These are phyloP conservation scores for Trichosporon sp. DNA, from an alignment of 1,284 basidiomycete species.

Conservation along the genomic window DNA sequence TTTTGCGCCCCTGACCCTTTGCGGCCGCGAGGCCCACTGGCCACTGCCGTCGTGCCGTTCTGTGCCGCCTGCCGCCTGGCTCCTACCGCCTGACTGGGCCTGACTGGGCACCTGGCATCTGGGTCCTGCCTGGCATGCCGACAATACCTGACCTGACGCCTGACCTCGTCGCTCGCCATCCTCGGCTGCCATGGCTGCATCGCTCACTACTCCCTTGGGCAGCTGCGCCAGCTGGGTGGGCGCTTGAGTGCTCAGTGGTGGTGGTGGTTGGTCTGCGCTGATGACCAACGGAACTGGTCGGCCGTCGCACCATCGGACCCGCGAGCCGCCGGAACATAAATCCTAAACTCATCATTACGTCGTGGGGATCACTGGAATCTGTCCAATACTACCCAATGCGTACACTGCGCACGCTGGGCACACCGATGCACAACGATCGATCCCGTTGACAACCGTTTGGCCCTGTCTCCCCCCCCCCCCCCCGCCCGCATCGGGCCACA, in stretches of 20 bases:
- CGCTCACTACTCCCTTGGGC: not conserved
- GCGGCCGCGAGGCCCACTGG: not conserved
- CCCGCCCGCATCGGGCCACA: not conserved
- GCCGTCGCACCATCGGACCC: not conserved
- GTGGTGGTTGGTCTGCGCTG: no score
- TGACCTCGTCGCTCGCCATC: conserved; percentile 11
- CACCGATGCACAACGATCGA: not conserved
- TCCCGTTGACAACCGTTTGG: not conserved
- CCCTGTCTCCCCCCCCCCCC: no score
- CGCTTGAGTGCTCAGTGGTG: no score
- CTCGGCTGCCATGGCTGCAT: not conserved
- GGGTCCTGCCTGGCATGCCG: not conserved
- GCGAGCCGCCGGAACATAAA: conserved; percentile 8
- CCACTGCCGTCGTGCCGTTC: not conserved
- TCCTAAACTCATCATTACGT: conserved; percentile 10
- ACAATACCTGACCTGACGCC: not conserved
- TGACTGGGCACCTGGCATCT: not conserved
- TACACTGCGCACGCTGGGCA: not conserved
- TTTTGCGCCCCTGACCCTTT: not conserved
- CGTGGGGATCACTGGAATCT: conserved; percentile 1
- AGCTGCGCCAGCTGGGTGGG: not conserved
- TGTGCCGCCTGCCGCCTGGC: not conserved
- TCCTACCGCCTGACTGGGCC: not conserved
- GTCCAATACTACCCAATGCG: not conserved
- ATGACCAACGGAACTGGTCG: conserved; percentile 1